These are phyloP conservation scores for Globisporangium viniferum DNA, from an alignment of 352 stramenopile species.

Conservation along the genomic window DNA sequence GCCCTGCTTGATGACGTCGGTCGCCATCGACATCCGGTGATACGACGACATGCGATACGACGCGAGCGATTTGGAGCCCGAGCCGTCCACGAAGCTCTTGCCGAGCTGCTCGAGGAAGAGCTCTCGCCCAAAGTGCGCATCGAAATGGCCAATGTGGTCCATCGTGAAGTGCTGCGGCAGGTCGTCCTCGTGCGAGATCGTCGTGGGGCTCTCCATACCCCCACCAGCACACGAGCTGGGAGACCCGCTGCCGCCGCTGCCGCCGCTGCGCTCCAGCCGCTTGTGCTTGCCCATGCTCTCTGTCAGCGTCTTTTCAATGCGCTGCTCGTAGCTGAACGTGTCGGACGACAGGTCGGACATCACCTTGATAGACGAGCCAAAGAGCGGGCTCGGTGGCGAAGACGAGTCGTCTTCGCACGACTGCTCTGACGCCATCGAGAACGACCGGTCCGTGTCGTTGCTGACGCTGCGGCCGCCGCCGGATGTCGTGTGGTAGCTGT, in stretches of 20 bases:
- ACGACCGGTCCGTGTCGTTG: conserved; percentile 66
- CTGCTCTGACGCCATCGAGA: conserved; percentile 59
- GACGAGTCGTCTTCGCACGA: conserved; percentile 25
- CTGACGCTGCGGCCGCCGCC: conserved; percentile 42
- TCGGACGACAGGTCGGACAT: neutral
- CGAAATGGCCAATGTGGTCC: conserved; percentile 59
- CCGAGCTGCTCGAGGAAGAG: conserved; percentile 71
- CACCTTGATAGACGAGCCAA: conserved; percentile 7
- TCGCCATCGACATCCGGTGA: conserved; percentile 42
- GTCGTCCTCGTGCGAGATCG: conserved; percentile 20
- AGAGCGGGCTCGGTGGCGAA: conserved; percentile 21
- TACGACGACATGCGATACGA: conserved; percentile 71
- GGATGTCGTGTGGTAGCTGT: conserved; percentile 23
- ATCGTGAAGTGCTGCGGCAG: conserved; percentile 51
- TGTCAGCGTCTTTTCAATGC: conserved; percentile 60
- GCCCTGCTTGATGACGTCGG: conserved; percentile 55
- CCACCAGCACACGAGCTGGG: conserved; percentile 1
- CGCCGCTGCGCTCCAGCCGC: conserved; percentile 24
- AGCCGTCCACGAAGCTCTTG: conserved; percentile 54
- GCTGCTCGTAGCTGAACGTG: conserved; percentile 48
- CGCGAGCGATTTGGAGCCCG: conserved; percentile 52
- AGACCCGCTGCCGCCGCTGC: conserved; percentile 1
- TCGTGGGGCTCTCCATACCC: conserved; percentile 19
- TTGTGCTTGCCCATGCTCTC: conserved; percentile 41
- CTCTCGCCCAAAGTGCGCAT: conserved; percentile 63